Conservation (phyloP, 495 filamentous ascomycete genomes). For the Bathelium albidoporum region DNA sequence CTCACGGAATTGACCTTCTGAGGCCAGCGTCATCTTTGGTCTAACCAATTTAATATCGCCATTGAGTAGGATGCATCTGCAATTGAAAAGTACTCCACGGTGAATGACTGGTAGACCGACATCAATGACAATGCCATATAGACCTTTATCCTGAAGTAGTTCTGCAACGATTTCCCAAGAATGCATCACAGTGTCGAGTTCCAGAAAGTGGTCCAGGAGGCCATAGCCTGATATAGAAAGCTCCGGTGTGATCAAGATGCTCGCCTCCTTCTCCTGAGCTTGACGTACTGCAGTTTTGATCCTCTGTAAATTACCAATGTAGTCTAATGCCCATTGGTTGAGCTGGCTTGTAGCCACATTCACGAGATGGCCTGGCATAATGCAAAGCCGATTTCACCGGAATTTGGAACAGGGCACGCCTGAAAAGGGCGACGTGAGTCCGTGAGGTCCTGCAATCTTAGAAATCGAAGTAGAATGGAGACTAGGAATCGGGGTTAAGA, state of each 20-base stretch:
- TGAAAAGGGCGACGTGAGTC: neutral
- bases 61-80: slow-evolving; percentile 52
- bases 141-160: slow-evolving; percentile 54
- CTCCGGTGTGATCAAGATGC: slow-evolving; percentile 68
- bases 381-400: slow-evolving; percentile 5
- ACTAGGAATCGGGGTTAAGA: neutral
- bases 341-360: slow-evolving; percentile 42
- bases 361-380: slow-evolving; percentile 31
- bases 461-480: too few relatives aligned
- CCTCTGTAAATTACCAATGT: slow-evolving; percentile 62
- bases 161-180: slow-evolving; percentile 58
- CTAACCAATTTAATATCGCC: slow-evolving; percentile 47
- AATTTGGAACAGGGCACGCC: neutral
- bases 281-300: slow-evolving; percentile 65
- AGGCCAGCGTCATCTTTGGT: slow-evolving; percentile 76
- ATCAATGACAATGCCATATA: slow-evolving; percentile 66
- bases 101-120: slow-evolving; percentile 44
- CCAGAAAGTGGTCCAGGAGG: slow-evolving; percentile 62
- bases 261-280: slow-evolving; percentile 60
- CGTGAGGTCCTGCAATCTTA: too few relatives aligned
- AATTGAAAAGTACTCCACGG: slow-evolving; percentile 62
- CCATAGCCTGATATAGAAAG: slow-evolving; percentile 63
- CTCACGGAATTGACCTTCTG: slow-evolving; percentile 63
- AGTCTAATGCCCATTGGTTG: slow-evolving; percentile 53
- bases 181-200: slow-evolving; percentile 36